A percentile compares a stretch with the other conserved stretches of the same genome.
These are phyloP conservation scores for Penicillium robsamsonii DNA, from an alignment of 495 filamentous ascomycete species.

Conservation along the genomic window DNA sequence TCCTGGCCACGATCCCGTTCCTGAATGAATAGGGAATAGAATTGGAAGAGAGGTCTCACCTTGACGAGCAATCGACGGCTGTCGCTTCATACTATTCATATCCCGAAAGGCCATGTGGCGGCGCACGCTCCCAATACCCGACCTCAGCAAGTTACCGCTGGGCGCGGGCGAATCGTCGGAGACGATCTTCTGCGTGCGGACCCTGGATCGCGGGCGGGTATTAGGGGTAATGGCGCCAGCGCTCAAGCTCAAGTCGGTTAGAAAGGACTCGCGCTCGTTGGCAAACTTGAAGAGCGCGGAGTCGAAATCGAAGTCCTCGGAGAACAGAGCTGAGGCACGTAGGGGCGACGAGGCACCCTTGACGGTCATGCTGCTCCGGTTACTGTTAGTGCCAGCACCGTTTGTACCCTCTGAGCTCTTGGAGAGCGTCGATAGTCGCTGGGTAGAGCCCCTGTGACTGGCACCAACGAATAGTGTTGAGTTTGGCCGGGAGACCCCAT, in stretches of 20 bases:
- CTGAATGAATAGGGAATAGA: neutral
- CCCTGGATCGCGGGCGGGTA: slow-evolving; percentile 66
- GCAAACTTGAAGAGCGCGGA: slow-evolving; percentile 90
- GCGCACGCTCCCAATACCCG: slow-evolving; percentile 71
- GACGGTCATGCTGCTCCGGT: slow-evolving; percentile 85
- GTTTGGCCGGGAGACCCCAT: slow-evolving; percentile 47
- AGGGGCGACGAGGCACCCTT: slow-evolving; percentile 53
- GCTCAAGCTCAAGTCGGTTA: slow-evolving; percentile 87
- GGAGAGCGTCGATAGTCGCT: slow-evolving; percentile 65
- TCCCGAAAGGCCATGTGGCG: slow-evolving; percentile 86
- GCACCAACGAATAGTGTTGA: slow-evolving; percentile 46
- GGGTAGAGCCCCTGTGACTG: slow-evolving; percentile 62
- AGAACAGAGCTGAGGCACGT: slow-evolving; percentile 31
- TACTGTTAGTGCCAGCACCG: slow-evolving; percentile 81
- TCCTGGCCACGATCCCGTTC: neutral
- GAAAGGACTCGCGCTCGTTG: slow-evolving; percentile 85
- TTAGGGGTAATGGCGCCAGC: slow-evolving; percentile 76
- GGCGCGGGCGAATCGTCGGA: slow-evolving; percentile 61
- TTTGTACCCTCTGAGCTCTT: slow-evolving; percentile 55
- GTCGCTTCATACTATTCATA: slow-evolving; percentile 92
- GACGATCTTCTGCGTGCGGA: slow-evolving; percentile 77
- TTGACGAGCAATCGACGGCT: slow-evolving; percentile 73
- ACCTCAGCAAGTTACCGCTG: slow-evolving; percentile 45
- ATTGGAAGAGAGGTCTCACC: slow-evolving; percentile 51
- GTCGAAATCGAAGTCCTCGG: slow-evolving; percentile 84